Conservation (phyloP, 495 filamentous ascomycete species). For the Echria macrotheca region DNA sequence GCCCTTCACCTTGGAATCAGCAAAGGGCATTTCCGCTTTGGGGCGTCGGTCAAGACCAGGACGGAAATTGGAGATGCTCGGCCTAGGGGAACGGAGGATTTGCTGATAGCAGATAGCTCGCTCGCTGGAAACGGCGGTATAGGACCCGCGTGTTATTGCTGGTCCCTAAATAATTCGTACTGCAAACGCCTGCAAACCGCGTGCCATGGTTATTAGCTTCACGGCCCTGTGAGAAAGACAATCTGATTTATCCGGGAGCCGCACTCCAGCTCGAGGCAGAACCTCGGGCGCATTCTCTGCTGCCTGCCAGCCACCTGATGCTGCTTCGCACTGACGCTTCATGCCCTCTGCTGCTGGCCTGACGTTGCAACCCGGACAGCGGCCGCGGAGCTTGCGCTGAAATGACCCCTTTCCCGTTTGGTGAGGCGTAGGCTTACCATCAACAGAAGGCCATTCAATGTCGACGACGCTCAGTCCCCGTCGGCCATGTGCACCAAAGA, state of each 20-base stretch:
- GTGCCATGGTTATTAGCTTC: no score
- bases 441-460: no score
- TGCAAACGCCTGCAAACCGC: not conserved
- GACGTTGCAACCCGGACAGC: not conserved
- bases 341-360: constrained; percentile 2
- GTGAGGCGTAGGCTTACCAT: no score
- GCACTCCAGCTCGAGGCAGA: not conserved
- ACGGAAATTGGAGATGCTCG: constrained; percentile 10
- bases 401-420: not conserved
- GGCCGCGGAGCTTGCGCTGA: not conserved
- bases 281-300: constrained; percentile 3
- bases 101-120: not conserved
- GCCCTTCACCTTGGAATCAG: constrained; percentile 7
- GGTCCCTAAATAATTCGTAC: no score
- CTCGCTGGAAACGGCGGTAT: not conserved
- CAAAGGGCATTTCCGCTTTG: not conserved
- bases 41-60: constrained; percentile 8
- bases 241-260: constrained; percentile 6
- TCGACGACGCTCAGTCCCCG: constrained; percentile 12
- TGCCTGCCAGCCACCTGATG: not conserved
- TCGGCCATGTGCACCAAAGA: constrained; percentile 3
- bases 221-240: no score
- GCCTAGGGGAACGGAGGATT: constrained; percentile 1
- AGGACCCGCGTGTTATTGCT: not conserved
- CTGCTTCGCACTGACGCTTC: constrained; percentile 6